Base-by-base conservation (phyloP, 257 asterid genomes). In the Eustoma russellianum region DNA sequence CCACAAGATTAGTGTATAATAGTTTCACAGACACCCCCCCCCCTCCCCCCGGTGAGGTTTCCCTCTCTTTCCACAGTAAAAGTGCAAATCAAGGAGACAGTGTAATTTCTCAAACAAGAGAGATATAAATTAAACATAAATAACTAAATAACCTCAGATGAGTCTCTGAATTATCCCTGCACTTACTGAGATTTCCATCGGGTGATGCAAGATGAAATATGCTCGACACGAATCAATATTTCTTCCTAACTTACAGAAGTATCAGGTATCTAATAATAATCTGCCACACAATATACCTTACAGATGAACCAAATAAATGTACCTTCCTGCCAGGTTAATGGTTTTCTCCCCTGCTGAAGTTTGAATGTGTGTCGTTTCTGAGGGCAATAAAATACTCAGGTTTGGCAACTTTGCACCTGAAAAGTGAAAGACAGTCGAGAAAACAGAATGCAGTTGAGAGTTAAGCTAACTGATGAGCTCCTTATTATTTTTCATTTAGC, bases 321-420 rank as follows among this genome's bases (percentile, higher is more conserved):
- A 91, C 98, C 98, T 79, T 74, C 84, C 68, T 12, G 98, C 86
- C 64, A 84, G 57, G 71, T 70, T 77, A 69, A 91, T 72, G 16
- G 63, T 70, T 79, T 79, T 87, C 67, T 74, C 83, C 70, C 88
- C 94, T 10, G 63, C 54, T 48, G 86, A 69, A 45, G 86, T 84
- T 72, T 79, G 88, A 61, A 83, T 66, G 63, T 70, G 86, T 40
- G 80, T 59, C 72, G 71, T 63, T 76, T 80, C 93, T 50, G 73
- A 33, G 15, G 95, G 95, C 60, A 91, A 73, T 63, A 84, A 54
- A 71, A 91, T 76, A 50, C 60, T 65, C 73, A 91, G 57, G 68
- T 87, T 87, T 11, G 98, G 97, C 75, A 81, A 53, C 83, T 63
- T 87, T 52, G 76, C 93, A 68, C 98, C 98, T 91, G 83, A 64